Percentiles rank a stretch among this genome's conserved stretches.
phyloP scores from a whole-genome alignment of 495 filamentous ascomycete species.

The Aspergillus bridgeri region DNA sequence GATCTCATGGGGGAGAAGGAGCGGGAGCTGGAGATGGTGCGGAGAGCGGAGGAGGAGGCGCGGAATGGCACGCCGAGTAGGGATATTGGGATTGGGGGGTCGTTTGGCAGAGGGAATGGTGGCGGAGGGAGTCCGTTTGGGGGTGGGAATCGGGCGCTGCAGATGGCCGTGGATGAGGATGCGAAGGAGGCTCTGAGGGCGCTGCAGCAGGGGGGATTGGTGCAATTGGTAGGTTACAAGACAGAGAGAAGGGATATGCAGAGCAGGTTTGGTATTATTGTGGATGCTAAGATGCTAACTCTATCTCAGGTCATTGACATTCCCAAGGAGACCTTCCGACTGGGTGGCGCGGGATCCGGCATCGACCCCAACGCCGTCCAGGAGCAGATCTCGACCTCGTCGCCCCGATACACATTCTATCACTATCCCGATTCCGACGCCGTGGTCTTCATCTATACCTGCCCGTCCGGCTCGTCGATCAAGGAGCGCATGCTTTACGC shows the following conservation, averaged over 20 bases:
- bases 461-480: conserved; percentile 73
- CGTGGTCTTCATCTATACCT: conserved; percentile 93
- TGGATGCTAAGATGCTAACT: conserved; percentile 26
- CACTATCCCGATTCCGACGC: conserved; percentile 60
- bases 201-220: conserved; percentile 58
- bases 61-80: conserved; percentile 63
- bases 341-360: conserved; percentile 55
- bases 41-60: conserved; percentile 76
- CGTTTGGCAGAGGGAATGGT: conserved; percentile 51
- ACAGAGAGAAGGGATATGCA: not conserved
- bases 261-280: not conserved
- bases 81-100: conserved; percentile 53
- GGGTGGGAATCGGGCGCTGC: conserved; percentile 49
- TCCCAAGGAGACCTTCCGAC: conserved; percentile 70
- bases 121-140: conserved; percentile 39
- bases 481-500: conserved; percentile 96
- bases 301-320: conserved; percentile 55
- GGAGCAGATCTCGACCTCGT: conserved; percentile 65
- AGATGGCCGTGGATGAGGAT: conserved; percentile 65
- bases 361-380: conserved; percentile 52
- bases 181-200: conserved; percentile 62
- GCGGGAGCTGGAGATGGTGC: conserved; percentile 68
- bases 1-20: conserved; percentile 90
- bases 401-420: conserved; percentile 91
- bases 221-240: conserved; percentile 68